Conservation (phyloP, 768 basidiomycete species). For the Russula brevipes region DNA sequence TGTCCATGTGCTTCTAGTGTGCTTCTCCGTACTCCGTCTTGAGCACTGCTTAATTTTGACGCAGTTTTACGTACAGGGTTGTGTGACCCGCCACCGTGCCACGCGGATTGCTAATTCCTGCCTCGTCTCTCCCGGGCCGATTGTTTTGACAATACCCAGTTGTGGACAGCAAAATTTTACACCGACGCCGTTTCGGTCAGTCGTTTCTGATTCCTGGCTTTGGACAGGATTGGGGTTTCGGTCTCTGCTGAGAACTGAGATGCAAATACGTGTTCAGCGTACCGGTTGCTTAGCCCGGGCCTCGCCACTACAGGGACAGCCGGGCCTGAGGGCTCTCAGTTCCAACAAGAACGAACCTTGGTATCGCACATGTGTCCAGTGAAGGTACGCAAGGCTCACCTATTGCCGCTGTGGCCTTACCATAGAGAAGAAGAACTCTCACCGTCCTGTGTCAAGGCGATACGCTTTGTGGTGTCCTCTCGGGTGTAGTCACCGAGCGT, state of each 20-base stretch:
- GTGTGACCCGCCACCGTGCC: conserved; percentile 24
- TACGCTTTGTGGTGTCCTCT: conserved; percentile 43
- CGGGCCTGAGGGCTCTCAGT: conserved; percentile 39
- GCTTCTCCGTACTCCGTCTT: conserved; percentile 34
- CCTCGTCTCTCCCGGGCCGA: conserved; percentile 1
- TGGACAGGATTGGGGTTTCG: conserved; percentile 45
- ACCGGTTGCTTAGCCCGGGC: neutral
- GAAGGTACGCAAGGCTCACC: conserved; percentile 38
- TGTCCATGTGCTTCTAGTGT: conserved; percentile 31
- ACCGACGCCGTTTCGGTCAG: conserved; percentile 45
- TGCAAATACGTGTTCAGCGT: neutral
- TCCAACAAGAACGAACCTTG: conserved; percentile 44
- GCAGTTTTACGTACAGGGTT: conserved; percentile 48
- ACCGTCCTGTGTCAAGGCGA: conserved; percentile 40
- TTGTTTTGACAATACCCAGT: conserved; percentile 39
- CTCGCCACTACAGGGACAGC: conserved; percentile 35
- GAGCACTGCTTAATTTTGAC: conserved; percentile 36
- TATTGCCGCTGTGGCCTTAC: conserved; percentile 31
- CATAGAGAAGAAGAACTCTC: conserved; percentile 34
- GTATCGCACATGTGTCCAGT: conserved; percentile 39
- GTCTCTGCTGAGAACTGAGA: conserved; percentile 30
- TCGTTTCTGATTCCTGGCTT: conserved; percentile 9
- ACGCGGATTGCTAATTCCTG: conserved; percentile 25
- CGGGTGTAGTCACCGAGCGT: conserved; percentile 25
- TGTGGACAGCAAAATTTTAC: conserved; percentile 46